Conservation (phyloP, 768 basidiomycete genomes). For the Kwoniella mangroviensis region DNA sequence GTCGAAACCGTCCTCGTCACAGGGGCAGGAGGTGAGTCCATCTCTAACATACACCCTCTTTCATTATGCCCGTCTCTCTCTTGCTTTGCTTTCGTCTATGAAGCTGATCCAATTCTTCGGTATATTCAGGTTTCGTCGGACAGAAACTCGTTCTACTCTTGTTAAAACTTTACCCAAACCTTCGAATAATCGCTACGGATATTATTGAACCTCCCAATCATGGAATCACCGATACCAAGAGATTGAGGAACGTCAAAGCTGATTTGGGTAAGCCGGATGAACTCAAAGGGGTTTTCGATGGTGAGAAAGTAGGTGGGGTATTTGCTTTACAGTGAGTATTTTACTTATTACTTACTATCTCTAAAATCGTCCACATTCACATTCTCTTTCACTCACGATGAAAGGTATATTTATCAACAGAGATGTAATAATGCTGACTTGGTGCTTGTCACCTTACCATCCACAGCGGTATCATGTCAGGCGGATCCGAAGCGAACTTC, state of each 20-base stretch:
- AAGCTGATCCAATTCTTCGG: not conserved
- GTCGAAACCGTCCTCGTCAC: conserved; percentile 57
- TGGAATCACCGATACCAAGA: conserved; percentile 23
- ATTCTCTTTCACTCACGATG: not conserved
- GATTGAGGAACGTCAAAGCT: conserved; percentile 41
- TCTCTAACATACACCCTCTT: not conserved
- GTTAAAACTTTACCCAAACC: conserved; percentile 40
- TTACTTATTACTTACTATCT: not conserved
- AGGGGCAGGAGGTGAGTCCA: conserved; percentile 54
- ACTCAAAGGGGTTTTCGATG: conserved; percentile 40
- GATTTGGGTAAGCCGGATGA: conserved; percentile 37
- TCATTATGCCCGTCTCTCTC: not conserved
- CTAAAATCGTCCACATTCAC: not conserved
- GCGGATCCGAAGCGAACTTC: conserved; percentile 68
- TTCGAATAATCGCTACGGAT: conserved; percentile 56
- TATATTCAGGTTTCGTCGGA: conserved; percentile 52
- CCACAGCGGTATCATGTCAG: conserved; percentile 66
- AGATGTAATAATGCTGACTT: conserved; percentile 2
- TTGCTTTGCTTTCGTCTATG: no score
- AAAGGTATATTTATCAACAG: not conserved
- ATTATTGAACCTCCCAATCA: conserved; percentile 50
- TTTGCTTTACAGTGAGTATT: conserved; percentile 49
- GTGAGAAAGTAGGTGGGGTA: conserved; percentile 43
- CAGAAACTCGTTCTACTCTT: conserved; percentile 53
- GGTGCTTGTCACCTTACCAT: not conserved